A percentile compares a stretch with the other conserved stretches of the same genome.
These are phyloP conservation scores for Ilyonectria mors-panacis DNA, from an alignment of 2,329 filamentous ascomycete species.

Conservation along the genomic window DNA sequence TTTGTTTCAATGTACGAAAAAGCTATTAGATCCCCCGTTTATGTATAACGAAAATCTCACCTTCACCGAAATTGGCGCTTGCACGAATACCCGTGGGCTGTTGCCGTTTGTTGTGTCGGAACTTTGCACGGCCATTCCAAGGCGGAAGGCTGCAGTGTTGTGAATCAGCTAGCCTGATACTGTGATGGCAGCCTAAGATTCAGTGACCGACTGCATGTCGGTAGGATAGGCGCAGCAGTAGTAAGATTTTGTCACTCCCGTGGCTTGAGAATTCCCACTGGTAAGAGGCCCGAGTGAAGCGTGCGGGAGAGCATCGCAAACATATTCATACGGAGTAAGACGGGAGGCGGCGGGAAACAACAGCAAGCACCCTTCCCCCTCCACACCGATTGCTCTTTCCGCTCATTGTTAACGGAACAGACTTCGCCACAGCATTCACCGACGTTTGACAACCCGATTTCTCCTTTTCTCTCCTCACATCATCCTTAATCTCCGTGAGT, in stretches of 20 bases:
- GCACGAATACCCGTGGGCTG: conserved; percentile 1
- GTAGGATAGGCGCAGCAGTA: conserved; percentile 12
- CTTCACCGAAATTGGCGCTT: conserved; percentile 3
- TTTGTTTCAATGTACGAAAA: conserved; percentile 35
- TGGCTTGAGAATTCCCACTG: neutral
- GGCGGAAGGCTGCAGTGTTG: neutral
- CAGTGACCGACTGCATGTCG: neutral
- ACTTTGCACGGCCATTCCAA: conserved; percentile 1
- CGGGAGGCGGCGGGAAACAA: conserved; percentile 3
- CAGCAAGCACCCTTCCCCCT: conserved; percentile 12
- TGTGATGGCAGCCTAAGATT: conserved; percentile 6
- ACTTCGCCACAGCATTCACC: conserved; percentile 4
- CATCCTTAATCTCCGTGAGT: neutral
- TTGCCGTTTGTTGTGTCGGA: neutral
- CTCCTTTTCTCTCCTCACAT: neutral
- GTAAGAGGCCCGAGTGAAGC: neutral
- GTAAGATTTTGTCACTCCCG: neutral
- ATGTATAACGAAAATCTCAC: conserved; percentile 31
- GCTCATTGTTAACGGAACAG: neutral
- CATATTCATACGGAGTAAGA: conserved; percentile 1
- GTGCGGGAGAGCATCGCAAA: conserved; percentile 2
- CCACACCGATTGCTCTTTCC: conserved; percentile 14
- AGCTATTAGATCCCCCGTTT: conserved; percentile 34
- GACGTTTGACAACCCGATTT: conserved; percentile 6
- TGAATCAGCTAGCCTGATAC: conserved; percentile 3